phyloP scores from a whole-genome alignment of 176 grass and related monocot species.

The Dendrocalamus sinicus region DNA sequence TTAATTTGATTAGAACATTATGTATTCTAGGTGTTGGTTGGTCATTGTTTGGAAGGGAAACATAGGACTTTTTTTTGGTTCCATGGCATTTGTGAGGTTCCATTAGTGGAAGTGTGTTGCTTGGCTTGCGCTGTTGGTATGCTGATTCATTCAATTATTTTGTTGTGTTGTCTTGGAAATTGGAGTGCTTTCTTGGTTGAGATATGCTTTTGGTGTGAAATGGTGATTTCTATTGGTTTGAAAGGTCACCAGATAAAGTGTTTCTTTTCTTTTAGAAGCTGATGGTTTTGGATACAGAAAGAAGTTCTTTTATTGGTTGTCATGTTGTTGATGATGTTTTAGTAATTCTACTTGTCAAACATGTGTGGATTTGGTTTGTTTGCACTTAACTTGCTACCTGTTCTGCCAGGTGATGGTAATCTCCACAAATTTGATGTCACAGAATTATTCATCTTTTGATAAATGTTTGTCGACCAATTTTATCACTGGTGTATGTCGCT shows the following conservation, averaged over 20 bases:
- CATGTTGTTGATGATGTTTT: slow-evolving; percentile 20
- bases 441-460: neutral
- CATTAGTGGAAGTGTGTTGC: slow-evolving; percentile 18
- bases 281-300: slow-evolving; percentile 28
- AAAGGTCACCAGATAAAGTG: neutral
- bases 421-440: slow-evolving; percentile 9
- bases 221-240: neutral
- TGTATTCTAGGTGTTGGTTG: neutral
- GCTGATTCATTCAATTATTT: neutral
- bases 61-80: neutral
- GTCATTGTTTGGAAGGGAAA: neutral
- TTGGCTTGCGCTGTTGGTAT: slow-evolving; percentile 17
- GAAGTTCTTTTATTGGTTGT: slow-evolving; percentile 6
- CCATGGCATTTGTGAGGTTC: neutral
- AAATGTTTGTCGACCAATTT: slow-evolving; percentile 20
- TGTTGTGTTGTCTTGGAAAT: slow-evolving; percentile 5
- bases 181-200: slow-evolving; percentile 1
- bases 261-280: slow-evolving; percentile 11
- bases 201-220: neutral
- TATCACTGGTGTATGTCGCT: neutral
- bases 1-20: neutral
- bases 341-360: neutral
- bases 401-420: neutral
- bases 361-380: slow-evolving; percentile 8
- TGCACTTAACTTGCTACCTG: neutral